Evolutionary conservation across 208 protist genomes (phyloP).

Genomic region (Acanthamoeba royreba): DNA sequence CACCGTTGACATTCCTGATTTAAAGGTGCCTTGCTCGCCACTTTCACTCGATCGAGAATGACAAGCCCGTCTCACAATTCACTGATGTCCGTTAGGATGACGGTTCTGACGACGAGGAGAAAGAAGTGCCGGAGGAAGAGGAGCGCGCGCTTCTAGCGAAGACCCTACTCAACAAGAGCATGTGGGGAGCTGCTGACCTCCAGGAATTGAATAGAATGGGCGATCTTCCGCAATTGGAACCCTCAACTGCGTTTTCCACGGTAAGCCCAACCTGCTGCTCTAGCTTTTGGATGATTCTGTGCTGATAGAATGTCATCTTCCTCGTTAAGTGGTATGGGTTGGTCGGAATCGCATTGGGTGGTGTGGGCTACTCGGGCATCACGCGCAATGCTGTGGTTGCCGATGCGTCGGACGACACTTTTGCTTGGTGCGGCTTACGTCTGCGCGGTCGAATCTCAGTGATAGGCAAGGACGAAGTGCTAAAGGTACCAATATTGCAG

Average conservation of each 20-base stretch:
- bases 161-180: slow-evolving; percentile 15
- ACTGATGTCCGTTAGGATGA: background rate
- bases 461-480: background rate
- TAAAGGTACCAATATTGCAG: background rate
- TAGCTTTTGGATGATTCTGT: no score
- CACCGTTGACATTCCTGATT: background rate
- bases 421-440: background rate
- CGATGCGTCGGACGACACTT: background rate
- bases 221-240: background rate
- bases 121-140: background rate
- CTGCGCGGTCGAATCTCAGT: background rate
- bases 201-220: background rate
- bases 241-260: background rate
- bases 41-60: background rate
- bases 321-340: background rate
- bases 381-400: background rate
- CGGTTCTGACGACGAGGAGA: background rate
- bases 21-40: background rate
- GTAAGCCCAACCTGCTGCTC: no score
- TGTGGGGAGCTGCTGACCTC: background rate
- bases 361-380: background rate
- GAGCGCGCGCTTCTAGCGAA: background rate
- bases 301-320: no score
- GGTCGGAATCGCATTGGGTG: background rate
- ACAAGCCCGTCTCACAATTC: background rate